Evolutionary conservation across 805 yeast genomes (phyloP), one percentile per base, ranked within the genome.

Genomic region (Candida morakotiae): DNA sequence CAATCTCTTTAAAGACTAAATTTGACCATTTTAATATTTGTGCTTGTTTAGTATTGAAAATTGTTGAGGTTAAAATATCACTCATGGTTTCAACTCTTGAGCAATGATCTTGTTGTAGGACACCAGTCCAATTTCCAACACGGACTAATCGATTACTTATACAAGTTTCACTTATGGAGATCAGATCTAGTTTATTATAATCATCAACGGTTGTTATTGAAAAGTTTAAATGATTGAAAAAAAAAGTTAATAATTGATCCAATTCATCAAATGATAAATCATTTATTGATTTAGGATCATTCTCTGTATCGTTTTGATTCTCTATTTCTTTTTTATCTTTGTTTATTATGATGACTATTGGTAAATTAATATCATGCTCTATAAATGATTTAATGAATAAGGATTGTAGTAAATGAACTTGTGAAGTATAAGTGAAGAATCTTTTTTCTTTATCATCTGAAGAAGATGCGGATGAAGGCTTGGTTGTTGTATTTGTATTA

Each of bases 71-170:
- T 26, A 26, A 6, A 5, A 26, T 15, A 15, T 26, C 28, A 13
- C 8, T 9, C 28, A 26, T 26, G 6, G 16, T 26, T 5, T 26
- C 17, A 5, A 26, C 28, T 26, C 11, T 13, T 3, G 6, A 9
- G n/a, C 17, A 26, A 13, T 13, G 17, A 26, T 26, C 11, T 26
- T 14, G 17, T 26, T 26, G 28, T 14, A 26, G n/a, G 7, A 67
- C 61, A 14, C 71, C 72, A 1, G 69, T 65, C 72, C 72, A 67
- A 16, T 61, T 58, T 53, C 69, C 59, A 41, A 71, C 61, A 36
- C 68, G 52, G 11, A 57, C 33, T 33, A 67, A 55, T 32, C 73
- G 49, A 35, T 58, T 52, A 19, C 51, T 40, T 9, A 65, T 26
- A 9, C 28, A 26, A 13, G 28, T 13, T 13, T 26, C 28, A 15